Percentiles rank a stretch among this genome's conserved stretches.
phyloP scores from a whole-genome alignment of 495 filamentous ascomycete species.

The Penicillium lagena region DNA sequence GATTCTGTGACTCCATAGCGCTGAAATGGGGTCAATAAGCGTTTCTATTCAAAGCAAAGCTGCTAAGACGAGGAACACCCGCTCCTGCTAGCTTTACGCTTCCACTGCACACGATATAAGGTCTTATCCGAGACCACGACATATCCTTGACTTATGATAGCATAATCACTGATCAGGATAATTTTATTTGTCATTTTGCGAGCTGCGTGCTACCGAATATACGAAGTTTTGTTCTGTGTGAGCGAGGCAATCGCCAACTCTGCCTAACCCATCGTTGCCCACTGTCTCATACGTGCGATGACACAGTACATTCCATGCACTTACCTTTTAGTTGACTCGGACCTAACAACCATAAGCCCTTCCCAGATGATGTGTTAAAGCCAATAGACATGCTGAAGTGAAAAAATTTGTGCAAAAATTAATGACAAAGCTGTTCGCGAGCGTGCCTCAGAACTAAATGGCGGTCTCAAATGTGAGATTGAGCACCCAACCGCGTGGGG shows the following conservation, averaged over 20 bases:
- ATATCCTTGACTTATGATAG: too few relatives aligned
- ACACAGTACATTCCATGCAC: conserved; percentile 1
- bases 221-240: conserved; percentile 1
- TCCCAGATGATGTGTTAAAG: conserved; percentile 6
- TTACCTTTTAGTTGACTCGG: neutral
- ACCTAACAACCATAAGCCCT: neutral
- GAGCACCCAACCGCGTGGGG: conserved; percentile 5
- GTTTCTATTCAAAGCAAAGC: too few relatives aligned
- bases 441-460: conserved; percentile 5
- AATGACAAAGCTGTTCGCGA: conserved; percentile 4
- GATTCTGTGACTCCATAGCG: too few relatives aligned
- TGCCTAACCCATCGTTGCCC: conserved; percentile 1
- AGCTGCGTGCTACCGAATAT: neutral
- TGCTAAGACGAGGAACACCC: too few relatives aligned
- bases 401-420: conserved; percentile 3
- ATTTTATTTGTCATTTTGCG: neutral
- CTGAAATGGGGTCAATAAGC: too few relatives aligned
- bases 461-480: conserved; percentile 3
- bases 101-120: too few relatives aligned
- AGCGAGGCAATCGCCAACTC: neutral
- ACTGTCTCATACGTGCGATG: conserved; percentile 5
- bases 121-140: too few relatives aligned
- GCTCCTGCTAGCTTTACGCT: too few relatives aligned
- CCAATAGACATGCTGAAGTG: conserved; percentile 4
- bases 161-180: too few relatives aligned